Conservation (phyloP, 2,329 filamentous ascomycete species). For the Colletotrichum sp. region DNA sequence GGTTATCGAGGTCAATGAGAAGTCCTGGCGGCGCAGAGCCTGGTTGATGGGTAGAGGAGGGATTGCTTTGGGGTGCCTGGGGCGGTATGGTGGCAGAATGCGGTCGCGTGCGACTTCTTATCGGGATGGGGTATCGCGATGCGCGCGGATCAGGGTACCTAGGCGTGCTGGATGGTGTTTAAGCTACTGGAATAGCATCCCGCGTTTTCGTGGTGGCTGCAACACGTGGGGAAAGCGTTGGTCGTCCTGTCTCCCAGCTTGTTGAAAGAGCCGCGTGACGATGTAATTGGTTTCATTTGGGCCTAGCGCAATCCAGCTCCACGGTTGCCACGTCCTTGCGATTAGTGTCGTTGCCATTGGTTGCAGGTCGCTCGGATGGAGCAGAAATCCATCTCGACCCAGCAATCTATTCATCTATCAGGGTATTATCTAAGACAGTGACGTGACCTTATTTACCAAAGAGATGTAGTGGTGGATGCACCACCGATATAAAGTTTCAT, state of each 20-base stretch:
- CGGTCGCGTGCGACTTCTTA: slow-evolving; percentile 11
- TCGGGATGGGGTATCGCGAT: slow-evolving; percentile 13
- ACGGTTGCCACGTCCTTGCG: slow-evolving; percentile 8
- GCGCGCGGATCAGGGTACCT: neutral
- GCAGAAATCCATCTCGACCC: neutral
- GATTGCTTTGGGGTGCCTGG: slow-evolving; percentile 6
- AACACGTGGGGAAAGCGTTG: slow-evolving; percentile 23
- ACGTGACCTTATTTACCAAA: neutral
- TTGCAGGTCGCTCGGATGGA: neutral
- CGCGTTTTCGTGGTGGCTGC: slow-evolving; percentile 14
- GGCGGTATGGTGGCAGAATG: slow-evolving; percentile 19
- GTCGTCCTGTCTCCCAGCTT: slow-evolving; percentile 18
- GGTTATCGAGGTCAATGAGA: slow-evolving; percentile 14
- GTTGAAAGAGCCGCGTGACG: slow-evolving; percentile 17
- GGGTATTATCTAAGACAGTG: neutral
- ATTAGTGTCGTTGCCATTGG: slow-evolving; percentile 14
- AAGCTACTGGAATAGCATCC: slow-evolving; percentile 15
- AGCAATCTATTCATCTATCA: neutral
- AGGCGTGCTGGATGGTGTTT: neutral
- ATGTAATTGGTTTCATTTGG: slow-evolving; percentile 20
- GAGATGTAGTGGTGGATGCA: neutral
- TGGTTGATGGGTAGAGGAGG: slow-evolving; percentile 24
- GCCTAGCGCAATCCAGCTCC: slow-evolving; percentile 19
- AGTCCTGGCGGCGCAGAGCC: slow-evolving; percentile 14
- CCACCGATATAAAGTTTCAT: neutral